A percentile compares a stretch with the other conserved stretches of the same genome.
Evolutionary conservation across 768 basidiomycete genomes (phyloP).

Genomic region (Tricholomella constricta): DNA sequence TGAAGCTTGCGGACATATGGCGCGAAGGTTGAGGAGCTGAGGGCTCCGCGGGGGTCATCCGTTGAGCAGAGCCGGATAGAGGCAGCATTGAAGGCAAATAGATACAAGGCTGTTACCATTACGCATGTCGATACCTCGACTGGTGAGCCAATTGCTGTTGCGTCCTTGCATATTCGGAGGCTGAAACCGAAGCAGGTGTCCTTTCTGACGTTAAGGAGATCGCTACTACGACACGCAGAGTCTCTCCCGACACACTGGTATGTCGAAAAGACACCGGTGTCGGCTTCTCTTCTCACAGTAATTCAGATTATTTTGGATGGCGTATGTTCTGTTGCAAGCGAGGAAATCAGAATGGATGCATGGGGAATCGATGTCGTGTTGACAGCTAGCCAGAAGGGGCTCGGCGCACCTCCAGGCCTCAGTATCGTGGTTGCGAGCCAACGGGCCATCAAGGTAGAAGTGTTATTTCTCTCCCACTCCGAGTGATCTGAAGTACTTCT

Average conservation of each 20-base stretch:
- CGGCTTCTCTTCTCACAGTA: not conserved
- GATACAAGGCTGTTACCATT: conserved; percentile 81
- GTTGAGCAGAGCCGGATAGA: conserved; percentile 58
- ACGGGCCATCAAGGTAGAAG: conserved; percentile 59
- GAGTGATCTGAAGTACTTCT: not conserved
- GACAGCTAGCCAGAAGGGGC: conserved; percentile 82
- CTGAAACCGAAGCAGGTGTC: conserved; percentile 49
- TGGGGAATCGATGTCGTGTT: conserved; percentile 87
- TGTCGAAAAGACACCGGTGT: conserved; percentile 1
- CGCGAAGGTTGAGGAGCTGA: conserved; percentile 73
- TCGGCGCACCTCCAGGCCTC: conserved; percentile 85
- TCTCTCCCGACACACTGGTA: conserved; percentile 81
- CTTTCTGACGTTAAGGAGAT: conserved; percentile 76
- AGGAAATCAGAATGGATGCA: conserved; percentile 85
- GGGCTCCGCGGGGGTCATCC: conserved; percentile 66
- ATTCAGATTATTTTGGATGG: conserved; percentile 73
- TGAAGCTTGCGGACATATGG: conserved; percentile 77
- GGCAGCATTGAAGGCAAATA: conserved; percentile 61
- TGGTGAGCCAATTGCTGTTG: conserved; percentile 34
- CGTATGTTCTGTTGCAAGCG: conserved; percentile 91
- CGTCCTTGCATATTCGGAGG: not conserved
- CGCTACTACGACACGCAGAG: conserved; percentile 61
- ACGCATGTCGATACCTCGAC: conserved; percentile 92
- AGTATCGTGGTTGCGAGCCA: conserved; percentile 77
- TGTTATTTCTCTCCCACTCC: not conserved